Evolutionary conservation across 2,329 filamentous ascomycete genomes (phyloP).

Genomic region (Simplicillium aogashimaense): DNA sequence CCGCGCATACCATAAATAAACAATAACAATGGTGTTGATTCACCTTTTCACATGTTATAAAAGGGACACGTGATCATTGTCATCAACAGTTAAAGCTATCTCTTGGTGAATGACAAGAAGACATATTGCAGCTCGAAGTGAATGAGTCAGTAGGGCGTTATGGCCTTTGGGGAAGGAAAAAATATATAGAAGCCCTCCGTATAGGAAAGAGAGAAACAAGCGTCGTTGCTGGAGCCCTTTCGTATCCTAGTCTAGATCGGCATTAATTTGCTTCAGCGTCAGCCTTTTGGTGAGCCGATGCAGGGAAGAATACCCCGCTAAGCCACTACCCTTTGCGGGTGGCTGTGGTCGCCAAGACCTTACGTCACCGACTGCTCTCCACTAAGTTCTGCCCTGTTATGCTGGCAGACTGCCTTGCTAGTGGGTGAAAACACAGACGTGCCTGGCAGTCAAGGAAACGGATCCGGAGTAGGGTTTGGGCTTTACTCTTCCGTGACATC

Average conservation of each 20-base stretch:
- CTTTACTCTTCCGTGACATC: slow-evolving; percentile 3
- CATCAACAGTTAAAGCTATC: too few species aligned
- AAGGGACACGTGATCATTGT: too few species aligned
- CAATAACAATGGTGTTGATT: neutral
- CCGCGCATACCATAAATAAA: neutral
- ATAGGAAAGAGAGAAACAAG: too few species aligned
- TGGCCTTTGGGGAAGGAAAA: too few species aligned
- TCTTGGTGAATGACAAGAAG: too few species aligned
- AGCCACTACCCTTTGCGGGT: slow-evolving; percentile 2
- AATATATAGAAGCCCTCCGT: too few species aligned
- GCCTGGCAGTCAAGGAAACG: slow-evolving; percentile 6
- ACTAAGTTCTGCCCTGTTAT: neutral
- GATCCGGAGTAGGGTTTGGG: slow-evolving; percentile 3
- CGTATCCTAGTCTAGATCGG: too few species aligned
- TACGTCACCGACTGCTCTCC: slow-evolving; percentile 6
- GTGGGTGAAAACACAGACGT: slow-evolving; percentile 4
- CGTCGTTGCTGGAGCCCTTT: neutral
- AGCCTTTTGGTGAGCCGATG: too few species aligned
- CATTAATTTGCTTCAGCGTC: too few species aligned
- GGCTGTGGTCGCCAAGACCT: slow-evolving; percentile 3
- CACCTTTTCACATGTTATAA: too few species aligned
- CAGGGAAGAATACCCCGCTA: slow-evolving; percentile 1
- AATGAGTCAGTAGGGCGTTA: too few species aligned
- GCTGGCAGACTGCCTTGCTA: slow-evolving; percentile 2
- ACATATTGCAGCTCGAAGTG: too few species aligned